Evolutionary conservation across 108 stramenopile species (phyloP).

Genomic region (Nannochloropsis salina): DNA sequence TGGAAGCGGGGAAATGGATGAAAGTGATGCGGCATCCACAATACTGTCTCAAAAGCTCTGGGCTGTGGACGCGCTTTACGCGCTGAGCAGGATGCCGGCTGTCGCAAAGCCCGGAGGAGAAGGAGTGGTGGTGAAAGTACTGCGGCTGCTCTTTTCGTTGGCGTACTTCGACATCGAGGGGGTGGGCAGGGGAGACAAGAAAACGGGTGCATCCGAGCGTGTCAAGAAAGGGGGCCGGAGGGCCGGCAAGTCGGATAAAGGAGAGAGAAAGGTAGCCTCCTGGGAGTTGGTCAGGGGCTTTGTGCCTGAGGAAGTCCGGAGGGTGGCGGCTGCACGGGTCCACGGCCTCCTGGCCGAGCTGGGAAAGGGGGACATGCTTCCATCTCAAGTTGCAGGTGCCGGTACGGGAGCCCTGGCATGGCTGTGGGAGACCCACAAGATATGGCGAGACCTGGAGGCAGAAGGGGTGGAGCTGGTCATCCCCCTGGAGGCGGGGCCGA

Average conservation of each 20-base stretch:
- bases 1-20: neutral
- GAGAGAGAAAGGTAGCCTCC: neutral
- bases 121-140: neutral
- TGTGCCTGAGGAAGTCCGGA: neutral
- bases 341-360: slow-evolving; percentile 3
- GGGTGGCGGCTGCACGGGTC: neutral
- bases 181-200: neutral
- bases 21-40: neutral
- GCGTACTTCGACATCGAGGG: neutral
- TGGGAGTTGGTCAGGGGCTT: neutral
- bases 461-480: neutral
- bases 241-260: neutral
- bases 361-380: neutral
- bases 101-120: neutral
- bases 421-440: neutral
- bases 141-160: neutral
- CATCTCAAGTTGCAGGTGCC: neutral
- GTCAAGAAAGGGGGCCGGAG: neutral
- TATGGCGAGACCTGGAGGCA: slow-evolving; percentile 1
- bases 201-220: neutral
- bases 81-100: slow-evolving; percentile 1
- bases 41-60: neutral
- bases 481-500: neutral
- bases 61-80: neutral
- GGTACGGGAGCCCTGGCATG: neutral